Evolutionary conservation across 306 rosid genomes (phyloP), one percentile per base, ranked within the genome.

Genomic region (Malus sieversii): DNA sequence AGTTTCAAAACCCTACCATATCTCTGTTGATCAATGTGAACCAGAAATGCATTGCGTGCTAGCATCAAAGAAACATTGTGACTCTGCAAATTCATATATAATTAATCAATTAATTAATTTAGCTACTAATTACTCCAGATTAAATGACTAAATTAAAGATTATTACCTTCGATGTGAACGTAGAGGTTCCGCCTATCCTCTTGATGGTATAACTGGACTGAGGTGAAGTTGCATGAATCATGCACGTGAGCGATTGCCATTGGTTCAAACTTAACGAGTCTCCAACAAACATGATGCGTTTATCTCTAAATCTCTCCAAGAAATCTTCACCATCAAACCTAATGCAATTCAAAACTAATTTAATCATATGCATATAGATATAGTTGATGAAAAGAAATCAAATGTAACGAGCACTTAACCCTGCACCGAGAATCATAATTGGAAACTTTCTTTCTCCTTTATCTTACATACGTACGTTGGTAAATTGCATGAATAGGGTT

Each of bases 221-320:
- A 15, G 81, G 77, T 15, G 19, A 10, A 1, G 64, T 38, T 40
- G 83, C 19, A 51, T 75, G 83, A 68, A 85, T 46, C 83, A 81
- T 72, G 66, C 88, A 85, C 10, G 83, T 63, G 14, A 85, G 55
- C 22, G 88, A 85, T 66, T 76, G 79, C 82, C 85, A 85, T 16
- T 81, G 88, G 14, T 79, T 85, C 69, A 78, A 68, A 81, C 83
- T 81, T 40, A 85, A 4, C 16, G 85, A 85, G 62, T 85, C 85
- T 40, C 85, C 88, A 35, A 81, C 55, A 38, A 85, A 85, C 71
- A 75, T 27, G n/a, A 85, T 67, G 45, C 57, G 45, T 44, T 82
- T 85, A 12, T 51, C 45, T 40, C 71, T 72, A 6, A 60, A 78
- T 32, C 66, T 85, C 75, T 73, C 63, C 77, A 85, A 59, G 27